Percentiles rank a stretch among this genome's conserved stretches.
phyloP scores from a whole-genome alignment of 208 protist species.

The Leishmania guyanensis region DNA sequence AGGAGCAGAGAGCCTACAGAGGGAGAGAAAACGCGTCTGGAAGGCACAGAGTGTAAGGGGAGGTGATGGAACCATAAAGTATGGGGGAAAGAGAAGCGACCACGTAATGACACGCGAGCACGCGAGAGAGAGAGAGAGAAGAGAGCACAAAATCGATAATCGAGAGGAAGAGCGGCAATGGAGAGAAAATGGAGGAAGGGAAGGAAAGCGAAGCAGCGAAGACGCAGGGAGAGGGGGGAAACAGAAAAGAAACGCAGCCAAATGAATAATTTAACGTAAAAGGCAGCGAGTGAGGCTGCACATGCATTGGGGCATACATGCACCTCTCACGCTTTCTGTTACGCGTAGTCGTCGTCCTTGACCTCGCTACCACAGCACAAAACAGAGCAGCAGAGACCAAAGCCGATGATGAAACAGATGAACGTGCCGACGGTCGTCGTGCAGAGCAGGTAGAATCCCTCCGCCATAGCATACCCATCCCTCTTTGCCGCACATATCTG shows the following conservation, averaged over 20 bases:
- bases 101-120: neutral
- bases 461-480: neutral
- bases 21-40: too few species aligned
- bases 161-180: neutral
- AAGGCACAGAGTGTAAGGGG: too few species aligned
- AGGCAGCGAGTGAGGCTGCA: neutral
- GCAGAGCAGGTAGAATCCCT: constrained; percentile 22
- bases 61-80: too few species aligned
- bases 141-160: neutral
- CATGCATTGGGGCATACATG: neutral
- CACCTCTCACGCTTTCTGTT: neutral
- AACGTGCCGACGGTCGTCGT: constrained; percentile 14
- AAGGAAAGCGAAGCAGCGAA: neutral
- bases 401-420: constrained; percentile 9
- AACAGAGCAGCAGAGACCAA: constrained; percentile 18
- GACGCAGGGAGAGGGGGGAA: neutral
- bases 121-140: neutral
- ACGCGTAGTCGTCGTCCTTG: neutral
- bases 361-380: neutral
- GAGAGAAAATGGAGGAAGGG: neutral
- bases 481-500: constrained; percentile 3
- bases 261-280: neutral
- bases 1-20: too few species aligned
- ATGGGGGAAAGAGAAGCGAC: neutral
- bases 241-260: constrained; percentile 15